These are phyloP conservation scores for Daldinia decipiens DNA, from an alignment of 495 filamentous ascomycete species.

Conservation along the genomic window DNA sequence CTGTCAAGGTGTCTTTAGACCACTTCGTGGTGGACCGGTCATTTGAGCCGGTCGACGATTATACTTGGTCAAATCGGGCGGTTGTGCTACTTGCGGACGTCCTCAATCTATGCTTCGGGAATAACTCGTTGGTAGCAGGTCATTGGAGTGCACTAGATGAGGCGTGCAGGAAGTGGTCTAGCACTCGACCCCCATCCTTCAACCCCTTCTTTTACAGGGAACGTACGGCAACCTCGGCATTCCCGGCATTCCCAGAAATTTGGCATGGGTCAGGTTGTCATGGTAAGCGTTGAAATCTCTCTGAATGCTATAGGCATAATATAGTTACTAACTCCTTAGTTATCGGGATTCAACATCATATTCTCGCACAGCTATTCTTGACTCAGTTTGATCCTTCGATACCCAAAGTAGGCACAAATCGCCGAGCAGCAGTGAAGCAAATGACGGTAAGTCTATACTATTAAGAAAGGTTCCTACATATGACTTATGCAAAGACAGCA, in stretches of 20 bases:
- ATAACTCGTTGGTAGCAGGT: slow-evolving; percentile 28
- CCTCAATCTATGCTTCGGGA: slow-evolving; percentile 62
- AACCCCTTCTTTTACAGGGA: slow-evolving; percentile 52
- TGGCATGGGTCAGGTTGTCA: slow-evolving; percentile 61
- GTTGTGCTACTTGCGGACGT: slow-evolving; percentile 64
- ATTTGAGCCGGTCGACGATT: slow-evolving; percentile 54
- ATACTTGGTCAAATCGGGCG: slow-evolving; percentile 64
- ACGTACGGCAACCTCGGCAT: slow-evolving; percentile 38
- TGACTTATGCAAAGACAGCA: slow-evolving; percentile 43
- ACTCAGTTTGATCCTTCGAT: slow-evolving; percentile 57
- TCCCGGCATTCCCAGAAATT: slow-evolving; percentile 59
- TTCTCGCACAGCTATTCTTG: slow-evolving; percentile 61
- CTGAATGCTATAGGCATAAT: neutral
- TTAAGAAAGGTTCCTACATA: neutral
- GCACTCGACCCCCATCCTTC: slow-evolving; percentile 49
- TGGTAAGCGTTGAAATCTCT: slow-evolving; percentile 46
- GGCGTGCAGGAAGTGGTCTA: slow-evolving; percentile 50
- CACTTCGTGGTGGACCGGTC: slow-evolving; percentile 58
- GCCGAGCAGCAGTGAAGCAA: slow-evolving; percentile 43
- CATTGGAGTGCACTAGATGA: slow-evolving; percentile 52
- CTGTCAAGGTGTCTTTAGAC: slow-evolving; percentile 55
- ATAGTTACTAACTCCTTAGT: slow-evolving; percentile 40
- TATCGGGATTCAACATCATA: slow-evolving; percentile 65
- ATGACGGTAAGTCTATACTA: slow-evolving; percentile 47
- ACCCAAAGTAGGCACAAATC: slow-evolving; percentile 48